Conservation (phyloP, 1,284 basidiomycete genomes). For the Pascua guehoae region DNA sequence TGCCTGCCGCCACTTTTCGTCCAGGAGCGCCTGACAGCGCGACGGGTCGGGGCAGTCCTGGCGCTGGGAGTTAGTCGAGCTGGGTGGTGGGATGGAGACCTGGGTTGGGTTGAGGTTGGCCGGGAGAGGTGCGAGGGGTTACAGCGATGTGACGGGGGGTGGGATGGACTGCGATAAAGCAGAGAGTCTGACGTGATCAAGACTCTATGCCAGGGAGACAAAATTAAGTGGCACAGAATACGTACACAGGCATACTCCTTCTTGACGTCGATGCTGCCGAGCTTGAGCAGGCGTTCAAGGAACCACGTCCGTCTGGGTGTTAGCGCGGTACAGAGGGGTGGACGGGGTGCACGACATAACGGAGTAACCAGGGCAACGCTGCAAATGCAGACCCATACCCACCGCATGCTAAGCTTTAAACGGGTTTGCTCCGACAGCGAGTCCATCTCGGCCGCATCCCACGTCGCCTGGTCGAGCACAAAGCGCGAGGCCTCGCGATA, state of each 20-base stretch:
- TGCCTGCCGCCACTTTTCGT: conserved; percentile 88
- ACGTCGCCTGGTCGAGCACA: conserved; percentile 70
- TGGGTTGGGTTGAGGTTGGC: background rate
- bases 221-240: background rate
- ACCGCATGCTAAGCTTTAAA: conserved; percentile 82
- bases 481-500: conserved; percentile 85
- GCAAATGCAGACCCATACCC: conserved; percentile 15
- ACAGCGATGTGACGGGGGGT: background rate
- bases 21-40: conserved; percentile 76
- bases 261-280: conserved; percentile 76
- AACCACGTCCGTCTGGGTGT: conserved; percentile 76
- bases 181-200: background rate
- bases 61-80: conserved; percentile 56
- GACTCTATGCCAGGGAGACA: too few relatives aligned
- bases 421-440: conserved; percentile 73
- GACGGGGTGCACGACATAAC: background rate
- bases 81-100: too few relatives aligned
- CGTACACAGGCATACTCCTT: conserved; percentile 59
- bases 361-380: too few relatives aligned
- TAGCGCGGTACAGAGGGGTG: background rate
- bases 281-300: conserved; percentile 84
- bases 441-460: conserved; percentile 67
- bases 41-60: conserved; percentile 74
- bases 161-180: background rate
- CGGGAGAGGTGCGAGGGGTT: background rate